Percentiles rank a stretch among this genome's conserved stretches.
phyloP scores from a whole-genome alignment of 78 protist genomes.

The Tieghemostelium lacteum region DNA sequence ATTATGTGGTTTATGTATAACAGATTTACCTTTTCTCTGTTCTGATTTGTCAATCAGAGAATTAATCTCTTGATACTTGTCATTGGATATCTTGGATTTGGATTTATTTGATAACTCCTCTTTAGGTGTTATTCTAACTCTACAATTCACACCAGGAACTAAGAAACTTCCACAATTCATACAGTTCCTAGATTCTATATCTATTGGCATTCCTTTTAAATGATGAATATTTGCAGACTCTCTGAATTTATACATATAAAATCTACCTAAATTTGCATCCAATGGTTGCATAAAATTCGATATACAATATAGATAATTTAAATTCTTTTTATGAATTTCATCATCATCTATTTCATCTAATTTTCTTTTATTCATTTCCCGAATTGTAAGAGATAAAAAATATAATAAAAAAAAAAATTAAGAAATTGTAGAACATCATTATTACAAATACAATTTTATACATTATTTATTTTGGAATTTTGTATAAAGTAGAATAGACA shows the following conservation, averaged over 20 bases:
- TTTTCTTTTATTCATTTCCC: background rate
- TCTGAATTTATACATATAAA: slow-evolving; percentile 28
- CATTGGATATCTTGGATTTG: background rate
- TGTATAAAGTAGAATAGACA: no score
- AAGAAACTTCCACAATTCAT: slow-evolving; percentile 23
- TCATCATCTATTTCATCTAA: slow-evolving; percentile 1
- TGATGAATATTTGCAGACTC: background rate
- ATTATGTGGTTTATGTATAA: background rate
- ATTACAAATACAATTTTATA: no score
- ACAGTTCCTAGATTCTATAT: slow-evolving; percentile 23
- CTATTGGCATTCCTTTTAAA: background rate
- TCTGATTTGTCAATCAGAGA: background rate
- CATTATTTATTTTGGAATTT: no score
- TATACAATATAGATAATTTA: slow-evolving; percentile 13
- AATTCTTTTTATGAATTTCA: background rate
- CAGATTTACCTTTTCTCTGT: background rate
- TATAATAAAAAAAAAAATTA: no score
- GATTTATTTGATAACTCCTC: background rate
- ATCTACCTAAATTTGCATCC: slow-evolving; percentile 5
- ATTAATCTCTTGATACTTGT: slow-evolving; percentile 3
- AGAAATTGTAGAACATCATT: no score
- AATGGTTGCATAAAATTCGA: slow-evolving; percentile 1
- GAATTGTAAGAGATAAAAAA: no score
- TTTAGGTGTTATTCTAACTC: slow-evolving; percentile 9
- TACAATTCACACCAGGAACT: slow-evolving; percentile 50